A percentile compares a stretch with the other conserved stretches of the same genome.
Conservation (phyloP, 192 early-diverging fungal genomes). For the Phycomyces blakesleeanus region DNA sequence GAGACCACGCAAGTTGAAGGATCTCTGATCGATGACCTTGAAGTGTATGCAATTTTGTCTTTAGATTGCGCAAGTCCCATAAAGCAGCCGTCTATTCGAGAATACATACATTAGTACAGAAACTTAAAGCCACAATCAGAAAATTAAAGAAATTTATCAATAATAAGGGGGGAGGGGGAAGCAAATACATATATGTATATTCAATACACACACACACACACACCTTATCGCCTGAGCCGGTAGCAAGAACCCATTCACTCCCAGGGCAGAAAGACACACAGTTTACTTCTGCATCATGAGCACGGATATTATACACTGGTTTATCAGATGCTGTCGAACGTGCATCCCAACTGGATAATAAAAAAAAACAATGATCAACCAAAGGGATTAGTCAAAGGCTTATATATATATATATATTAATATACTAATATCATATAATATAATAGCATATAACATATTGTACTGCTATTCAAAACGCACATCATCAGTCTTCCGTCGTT, state of each 20-base stretch:
- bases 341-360: conserved; percentile 81
- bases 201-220: background rate
- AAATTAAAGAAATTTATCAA: too few relatives aligned
- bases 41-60: conserved; percentile 77
- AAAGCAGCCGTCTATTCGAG: conserved; percentile 72
- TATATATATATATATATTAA: too few relatives aligned
- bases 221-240: conserved; percentile 91
- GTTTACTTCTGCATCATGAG: conserved; percentile 91
- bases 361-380: too few relatives aligned
- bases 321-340: conserved; percentile 57
- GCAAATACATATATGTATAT: too few relatives aligned
- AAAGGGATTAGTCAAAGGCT: too few relatives aligned
- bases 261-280: conserved; percentile 90
- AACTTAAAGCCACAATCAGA: too few relatives aligned
- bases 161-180: too few relatives aligned
- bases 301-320: conserved; percentile 71
- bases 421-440: too few relatives aligned
- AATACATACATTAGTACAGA: background rate
- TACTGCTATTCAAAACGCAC: too few relatives aligned
- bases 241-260: conserved; percentile 87
- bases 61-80: conserved; percentile 96
- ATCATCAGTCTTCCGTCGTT: conserved; percentile 92
- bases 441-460: too few relatives aligned
- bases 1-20: conserved; percentile 91
- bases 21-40: conserved; percentile 93